A percentile compares a stretch with the other conserved stretches of the same genome.
Conservation (phyloP, 768 basidiomycete species). For the Hemileccinum rubropunctum region DNA sequence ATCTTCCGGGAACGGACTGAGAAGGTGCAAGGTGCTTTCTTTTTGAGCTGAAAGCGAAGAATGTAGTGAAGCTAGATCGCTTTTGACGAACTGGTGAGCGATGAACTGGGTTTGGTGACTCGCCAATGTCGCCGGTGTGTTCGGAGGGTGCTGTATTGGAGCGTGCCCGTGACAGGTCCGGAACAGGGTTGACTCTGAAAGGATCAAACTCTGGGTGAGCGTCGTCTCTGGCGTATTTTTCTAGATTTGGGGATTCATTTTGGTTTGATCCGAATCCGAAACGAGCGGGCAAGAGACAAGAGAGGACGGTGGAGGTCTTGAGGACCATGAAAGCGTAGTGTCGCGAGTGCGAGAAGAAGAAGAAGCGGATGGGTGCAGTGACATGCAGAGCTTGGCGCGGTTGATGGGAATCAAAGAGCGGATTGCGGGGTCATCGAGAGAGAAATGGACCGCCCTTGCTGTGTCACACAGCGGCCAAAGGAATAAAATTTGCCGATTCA, state of each 20-base stretch:
- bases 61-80: constrained; percentile 41
- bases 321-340: constrained; percentile 30
- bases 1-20: constrained; percentile 14
- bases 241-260: constrained; percentile 1
- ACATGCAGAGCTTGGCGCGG: neutral
- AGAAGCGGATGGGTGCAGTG: neutral
- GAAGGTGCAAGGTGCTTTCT: constrained; percentile 10
- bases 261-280: constrained; percentile 26
- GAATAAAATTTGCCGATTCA: constrained; percentile 4
- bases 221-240: constrained; percentile 23
- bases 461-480: constrained; percentile 19
- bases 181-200: no score
- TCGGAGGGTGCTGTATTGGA: no score
- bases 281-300: constrained; percentile 40
- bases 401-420: no score
- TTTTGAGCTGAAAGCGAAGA: constrained; percentile 30
- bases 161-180: no score
- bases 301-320: constrained; percentile 29
- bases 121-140: constrained; percentile 49
- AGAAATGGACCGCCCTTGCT: constrained; percentile 9
- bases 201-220: no score
- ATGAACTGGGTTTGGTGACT: constrained; percentile 51
- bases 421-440: constrained; percentile 4
- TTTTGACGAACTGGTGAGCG: constrained; percentile 25
- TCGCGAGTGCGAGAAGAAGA: no score